Conservation (phyloP, 177 flowering plant genomes). For the Vitis hybrid region DNA sequence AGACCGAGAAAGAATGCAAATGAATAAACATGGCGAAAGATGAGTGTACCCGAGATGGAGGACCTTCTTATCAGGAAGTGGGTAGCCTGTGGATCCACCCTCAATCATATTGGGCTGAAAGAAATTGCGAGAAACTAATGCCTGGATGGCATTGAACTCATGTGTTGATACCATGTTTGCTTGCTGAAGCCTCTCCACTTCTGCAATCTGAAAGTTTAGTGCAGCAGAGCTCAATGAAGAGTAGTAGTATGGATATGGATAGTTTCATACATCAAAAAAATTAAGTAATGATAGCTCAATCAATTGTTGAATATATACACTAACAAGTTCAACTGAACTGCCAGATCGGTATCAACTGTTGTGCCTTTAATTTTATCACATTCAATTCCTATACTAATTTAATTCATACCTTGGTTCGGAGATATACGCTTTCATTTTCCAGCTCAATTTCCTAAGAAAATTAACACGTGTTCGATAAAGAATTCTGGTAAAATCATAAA, state of each 20-base stretch:
- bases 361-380: no score
- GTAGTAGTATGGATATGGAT: not conserved
- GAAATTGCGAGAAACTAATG: slow-evolving; percentile 56
- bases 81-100: slow-evolving; percentile 29
- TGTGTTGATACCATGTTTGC: slow-evolving; percentile 47
- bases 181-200: slow-evolving; percentile 57
- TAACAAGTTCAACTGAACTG: no score
- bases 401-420: slow-evolving; percentile 63
- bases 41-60: slow-evolving; percentile 63
- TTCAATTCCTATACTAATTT: not conserved
- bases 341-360: no score
- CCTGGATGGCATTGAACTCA: slow-evolving; percentile 49
- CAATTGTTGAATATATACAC: no score
- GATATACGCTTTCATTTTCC: slow-evolving; percentile 65
- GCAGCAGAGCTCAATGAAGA: no score
- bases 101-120: slow-evolving; percentile 50
- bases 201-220: slow-evolving; percentile 43
- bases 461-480: not conserved
- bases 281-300: no score
- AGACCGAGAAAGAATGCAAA: not conserved
- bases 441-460: slow-evolving; percentile 56
- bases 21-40: not conserved
- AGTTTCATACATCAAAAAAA: not conserved
- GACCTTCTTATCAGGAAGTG: slow-evolving; percentile 52
- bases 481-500: not conserved